phyloP scores from a whole-genome alignment of 2,329 filamentous ascomycete genomes.

The Pestalotiopsis fici region DNA sequence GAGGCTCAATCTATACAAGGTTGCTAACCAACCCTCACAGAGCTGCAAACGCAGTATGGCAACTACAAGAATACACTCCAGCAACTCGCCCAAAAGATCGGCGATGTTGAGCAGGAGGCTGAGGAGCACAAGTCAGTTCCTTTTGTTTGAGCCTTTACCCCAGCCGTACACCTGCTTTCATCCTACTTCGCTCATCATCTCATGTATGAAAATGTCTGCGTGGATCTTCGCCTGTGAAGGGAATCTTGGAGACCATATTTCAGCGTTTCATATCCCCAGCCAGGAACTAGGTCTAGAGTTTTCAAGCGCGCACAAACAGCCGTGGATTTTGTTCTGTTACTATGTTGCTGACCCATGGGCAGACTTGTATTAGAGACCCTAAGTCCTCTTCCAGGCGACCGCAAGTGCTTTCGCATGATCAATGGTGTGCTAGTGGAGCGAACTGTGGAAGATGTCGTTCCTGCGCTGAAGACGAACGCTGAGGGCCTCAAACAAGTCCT shows the following conservation, averaged over 20 bases:
- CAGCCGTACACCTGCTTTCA: neutral
- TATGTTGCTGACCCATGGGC: neutral
- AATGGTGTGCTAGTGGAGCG: conserved; percentile 95
- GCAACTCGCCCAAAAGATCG: conserved; percentile 93
- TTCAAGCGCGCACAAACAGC: no score
- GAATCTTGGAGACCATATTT: neutral
- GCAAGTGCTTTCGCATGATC: conserved; percentile 98
- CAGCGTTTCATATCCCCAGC: neutral
- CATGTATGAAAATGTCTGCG: neutral
- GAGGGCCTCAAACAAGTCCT: conserved; percentile 93
- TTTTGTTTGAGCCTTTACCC: neutral
- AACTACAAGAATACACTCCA: conserved; percentile 81
- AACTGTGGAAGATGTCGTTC: conserved; percentile 89
- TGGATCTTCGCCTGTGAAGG: no score
- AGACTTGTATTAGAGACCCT: conserved; percentile 95
- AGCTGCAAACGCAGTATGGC: conserved; percentile 78
- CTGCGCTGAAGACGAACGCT: conserved; percentile 88
- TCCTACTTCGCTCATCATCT: neutral
- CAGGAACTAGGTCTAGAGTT: neutral
- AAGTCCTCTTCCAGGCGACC: conserved; percentile 76
- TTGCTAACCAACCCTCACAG: conserved; percentile 42
- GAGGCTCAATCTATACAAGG: neutral
- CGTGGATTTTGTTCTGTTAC: no score
- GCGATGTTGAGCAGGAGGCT: conserved; percentile 94
- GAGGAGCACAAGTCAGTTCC: conserved; percentile 93